These are phyloP conservation scores for Hibiscus syriacus DNA, from an alignment of 345 rosid genomes.

Conservation along the genomic window DNA sequence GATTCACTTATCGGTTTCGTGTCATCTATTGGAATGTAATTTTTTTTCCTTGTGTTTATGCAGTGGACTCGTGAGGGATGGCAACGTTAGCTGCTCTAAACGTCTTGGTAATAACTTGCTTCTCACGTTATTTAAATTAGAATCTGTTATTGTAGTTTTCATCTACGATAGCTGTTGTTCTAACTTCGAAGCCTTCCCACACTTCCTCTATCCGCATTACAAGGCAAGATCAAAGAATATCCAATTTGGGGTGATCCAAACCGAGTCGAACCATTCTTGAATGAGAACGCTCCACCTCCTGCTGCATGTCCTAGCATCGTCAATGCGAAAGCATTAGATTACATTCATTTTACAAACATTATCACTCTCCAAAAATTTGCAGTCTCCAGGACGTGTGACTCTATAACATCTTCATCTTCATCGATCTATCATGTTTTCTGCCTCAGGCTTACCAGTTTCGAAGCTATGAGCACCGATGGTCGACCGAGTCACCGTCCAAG, in stretches of 20 bases:
- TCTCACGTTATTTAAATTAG: background rate
- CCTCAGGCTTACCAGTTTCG: slow-evolving; percentile 77
- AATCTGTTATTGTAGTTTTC: background rate
- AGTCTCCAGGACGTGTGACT: background rate
- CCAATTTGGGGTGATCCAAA: slow-evolving; percentile 80
- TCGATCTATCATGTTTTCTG: background rate
- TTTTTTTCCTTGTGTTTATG: slow-evolving; percentile 1
- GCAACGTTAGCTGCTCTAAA: slow-evolving; percentile 91
- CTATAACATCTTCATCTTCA: background rate
- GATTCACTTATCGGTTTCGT: background rate
- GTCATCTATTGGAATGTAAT: background rate
- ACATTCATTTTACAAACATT: background rate
- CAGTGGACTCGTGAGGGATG: slow-evolving; percentile 99
- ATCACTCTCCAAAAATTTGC: background rate
- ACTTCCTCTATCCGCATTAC: background rate
- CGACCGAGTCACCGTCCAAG: background rate
- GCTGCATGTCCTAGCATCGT: slow-evolving; percentile 86
- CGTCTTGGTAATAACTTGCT: slow-evolving; percentile 51
- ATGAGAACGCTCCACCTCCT: slow-evolving; percentile 69
- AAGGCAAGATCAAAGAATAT: slow-evolving; percentile 92
- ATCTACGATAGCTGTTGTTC: background rate
- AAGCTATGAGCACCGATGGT: slow-evolving; percentile 42
- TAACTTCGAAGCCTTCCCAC: background rate
- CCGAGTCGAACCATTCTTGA: slow-evolving; percentile 69
- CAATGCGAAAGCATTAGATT: slow-evolving; percentile 78